phyloP scores from a whole-genome alignment of 1,139 yeast genomes.

The Scheffersomyces insectosa region DNA sequence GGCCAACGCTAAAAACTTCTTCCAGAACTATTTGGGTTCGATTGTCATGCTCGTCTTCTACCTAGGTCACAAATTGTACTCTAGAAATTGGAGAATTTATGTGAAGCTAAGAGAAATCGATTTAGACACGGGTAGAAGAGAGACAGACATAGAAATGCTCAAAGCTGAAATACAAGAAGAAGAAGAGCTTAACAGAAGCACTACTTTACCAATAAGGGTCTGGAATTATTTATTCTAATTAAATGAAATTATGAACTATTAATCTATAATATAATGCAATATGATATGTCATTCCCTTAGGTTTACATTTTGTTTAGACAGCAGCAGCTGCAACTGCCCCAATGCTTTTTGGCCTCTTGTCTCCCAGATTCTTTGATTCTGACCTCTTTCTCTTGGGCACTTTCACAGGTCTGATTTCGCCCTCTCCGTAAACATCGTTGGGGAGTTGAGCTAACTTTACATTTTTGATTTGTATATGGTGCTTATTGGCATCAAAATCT shows the following conservation, averaged over 20 bases:
- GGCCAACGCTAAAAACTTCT: constrained; percentile 33
- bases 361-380: constrained; percentile 10
- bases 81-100: constrained; percentile 35
- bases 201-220: constrained; percentile 16
- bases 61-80: constrained; percentile 32
- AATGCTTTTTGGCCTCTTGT: constrained; percentile 17
- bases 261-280: constrained; percentile 2
- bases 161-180: constrained; percentile 26
- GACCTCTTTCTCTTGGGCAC: constrained; percentile 33
- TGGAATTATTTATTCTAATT: constrained; percentile 18
- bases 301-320: no score
- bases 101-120: constrained; percentile 30
- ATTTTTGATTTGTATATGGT: constrained; percentile 68
- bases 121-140: constrained; percentile 35
- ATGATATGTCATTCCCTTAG: no score
- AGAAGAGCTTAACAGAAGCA: constrained; percentile 6
- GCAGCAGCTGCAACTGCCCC: constrained; percentile 1
- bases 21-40: constrained; percentile 39
- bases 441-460: constrained; percentile 83
- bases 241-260: neutral
- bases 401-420: constrained; percentile 71
- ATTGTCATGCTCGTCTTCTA: constrained; percentile 35
- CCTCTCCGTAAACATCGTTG: constrained; percentile 77
- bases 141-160: constrained; percentile 26
- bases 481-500: constrained; percentile 59